These are phyloP conservation scores for Chlamydomonas reinhardtii DNA, from an alignment of 163 green algal genomes.

Conservation along the genomic window DNA sequence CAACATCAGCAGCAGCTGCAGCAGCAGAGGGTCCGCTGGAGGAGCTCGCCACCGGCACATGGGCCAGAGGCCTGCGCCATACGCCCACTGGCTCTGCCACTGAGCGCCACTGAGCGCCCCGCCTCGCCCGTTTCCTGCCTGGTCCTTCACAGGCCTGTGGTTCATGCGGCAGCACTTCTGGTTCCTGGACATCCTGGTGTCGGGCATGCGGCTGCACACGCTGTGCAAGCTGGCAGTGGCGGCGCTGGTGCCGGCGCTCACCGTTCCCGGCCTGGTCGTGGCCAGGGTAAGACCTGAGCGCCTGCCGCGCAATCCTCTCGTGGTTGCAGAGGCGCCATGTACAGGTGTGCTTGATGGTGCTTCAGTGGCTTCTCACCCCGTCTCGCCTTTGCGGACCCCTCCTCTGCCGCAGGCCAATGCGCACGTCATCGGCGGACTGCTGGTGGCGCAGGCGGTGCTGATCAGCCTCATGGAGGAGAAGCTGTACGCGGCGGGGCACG, in stretches of 20 bases:
- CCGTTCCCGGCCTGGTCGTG: slow-evolving; percentile 83
- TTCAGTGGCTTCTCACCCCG: too few relatives aligned
- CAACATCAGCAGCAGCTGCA: too few relatives aligned
- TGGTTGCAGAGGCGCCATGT: too few relatives aligned
- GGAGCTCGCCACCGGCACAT: background rate
- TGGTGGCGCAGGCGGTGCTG: slow-evolving; percentile 60
- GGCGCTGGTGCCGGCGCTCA: slow-evolving; percentile 74
- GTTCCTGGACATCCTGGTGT: slow-evolving; percentile 85
- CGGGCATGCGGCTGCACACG: slow-evolving; percentile 69
- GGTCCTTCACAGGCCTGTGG: slow-evolving; percentile 70
- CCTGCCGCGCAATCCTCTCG: too few relatives aligned
- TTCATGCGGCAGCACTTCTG: slow-evolving; percentile 93
- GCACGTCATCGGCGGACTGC: slow-evolving; percentile 29
- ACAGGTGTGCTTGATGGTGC: too few relatives aligned
- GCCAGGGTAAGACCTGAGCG: slow-evolving; percentile 9
- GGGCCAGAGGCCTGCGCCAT: too few relatives aligned
- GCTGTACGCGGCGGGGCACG: slow-evolving; percentile 73
- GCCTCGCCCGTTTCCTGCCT: too few relatives aligned
- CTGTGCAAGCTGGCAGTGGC: slow-evolving; percentile 78
- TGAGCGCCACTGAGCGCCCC: too few relatives aligned
- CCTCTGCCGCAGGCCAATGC: slow-evolving; percentile 7
- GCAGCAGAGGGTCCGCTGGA: too few relatives aligned
- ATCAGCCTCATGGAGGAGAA: slow-evolving; percentile 82
- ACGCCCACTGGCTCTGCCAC: too few relatives aligned
- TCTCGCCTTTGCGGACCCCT: background rate